These are phyloP conservation scores for Grifola frondosa DNA, from an alignment of 1,284 basidiomycete species.

Conservation along the genomic window DNA sequence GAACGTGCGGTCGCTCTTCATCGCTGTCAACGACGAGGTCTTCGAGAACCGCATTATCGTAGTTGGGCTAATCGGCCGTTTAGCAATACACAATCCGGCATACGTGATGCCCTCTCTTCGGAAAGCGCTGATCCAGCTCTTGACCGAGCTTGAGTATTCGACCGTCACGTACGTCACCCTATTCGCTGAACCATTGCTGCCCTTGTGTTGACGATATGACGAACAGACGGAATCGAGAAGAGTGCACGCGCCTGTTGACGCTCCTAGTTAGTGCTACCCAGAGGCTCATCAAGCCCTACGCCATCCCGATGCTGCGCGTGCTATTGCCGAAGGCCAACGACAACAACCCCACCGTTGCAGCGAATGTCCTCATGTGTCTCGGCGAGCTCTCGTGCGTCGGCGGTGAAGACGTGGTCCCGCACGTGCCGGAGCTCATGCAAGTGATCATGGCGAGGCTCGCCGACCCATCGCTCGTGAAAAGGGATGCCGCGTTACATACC, in stretches of 20 bases:
- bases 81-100: constrained; percentile 95
- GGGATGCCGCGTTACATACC: constrained; percentile 93
- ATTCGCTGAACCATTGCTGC: background rate
- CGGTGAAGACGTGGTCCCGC: constrained; percentile 86
- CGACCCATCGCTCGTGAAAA: constrained; percentile 82
- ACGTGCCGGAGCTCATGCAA: constrained; percentile 87
- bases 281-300: constrained; percentile 94
- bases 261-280: constrained; percentile 89
- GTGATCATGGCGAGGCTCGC: constrained; percentile 88
- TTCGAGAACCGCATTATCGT: constrained; percentile 93
- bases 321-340: constrained; percentile 89
- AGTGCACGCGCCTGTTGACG: constrained; percentile 87
- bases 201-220: constrained; percentile 1
- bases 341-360: constrained; percentile 83
- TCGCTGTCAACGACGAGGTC: constrained; percentile 96
- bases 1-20: constrained; percentile 95
- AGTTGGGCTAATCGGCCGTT: constrained; percentile 88
- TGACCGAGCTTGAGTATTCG: constrained; percentile 97
- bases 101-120: constrained; percentile 98
- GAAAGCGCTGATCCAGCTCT: constrained; percentile 93
- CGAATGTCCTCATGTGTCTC: constrained; percentile 91
- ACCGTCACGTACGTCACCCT: constrained; percentile 64
- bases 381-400: constrained; percentile 94
- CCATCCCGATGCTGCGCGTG: constrained; percentile 92
- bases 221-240: constrained; percentile 80